Evolutionary conservation across 1,284 basidiomycete genomes (phyloP).

Genomic region (Fistulina hepatica): DNA sequence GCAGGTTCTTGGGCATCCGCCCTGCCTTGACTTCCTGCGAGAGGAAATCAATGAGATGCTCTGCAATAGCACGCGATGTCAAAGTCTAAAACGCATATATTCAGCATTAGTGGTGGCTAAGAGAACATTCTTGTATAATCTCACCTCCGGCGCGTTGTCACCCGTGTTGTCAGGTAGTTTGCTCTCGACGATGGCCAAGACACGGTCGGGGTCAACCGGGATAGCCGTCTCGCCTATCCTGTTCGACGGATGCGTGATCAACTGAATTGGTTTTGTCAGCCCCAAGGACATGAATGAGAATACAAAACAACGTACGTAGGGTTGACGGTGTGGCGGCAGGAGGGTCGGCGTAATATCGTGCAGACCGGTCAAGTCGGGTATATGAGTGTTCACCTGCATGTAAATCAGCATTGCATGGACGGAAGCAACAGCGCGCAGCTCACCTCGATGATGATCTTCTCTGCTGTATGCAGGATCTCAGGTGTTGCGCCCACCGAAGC

Average conservation of each 20-base stretch:
- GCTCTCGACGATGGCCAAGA: slow-evolving; percentile 38
- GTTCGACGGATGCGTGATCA: slow-evolving; percentile 34
- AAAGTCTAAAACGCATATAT: slow-evolving; percentile 20
- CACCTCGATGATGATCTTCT: slow-evolving; percentile 37
- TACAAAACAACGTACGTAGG: slow-evolving; percentile 27
- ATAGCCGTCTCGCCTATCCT: slow-evolving; percentile 37
- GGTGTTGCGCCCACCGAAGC: slow-evolving; percentile 42
- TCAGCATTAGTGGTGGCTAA: not conserved
- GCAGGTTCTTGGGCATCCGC: slow-evolving; percentile 32
- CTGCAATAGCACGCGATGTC: slow-evolving; percentile 32
- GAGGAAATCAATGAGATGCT: slow-evolving; percentile 38
- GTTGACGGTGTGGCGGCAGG: slow-evolving; percentile 34
- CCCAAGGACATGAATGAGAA: too few species aligned
- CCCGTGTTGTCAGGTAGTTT: slow-evolving; percentile 39
- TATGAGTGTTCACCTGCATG: slow-evolving; percentile 40
- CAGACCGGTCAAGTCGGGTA: slow-evolving; percentile 35
- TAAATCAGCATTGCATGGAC: too few species aligned
- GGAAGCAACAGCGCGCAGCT: too few species aligned
- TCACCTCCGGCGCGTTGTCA: slow-evolving; percentile 32
- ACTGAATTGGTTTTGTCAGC: too few species aligned
- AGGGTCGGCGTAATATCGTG: slow-evolving; percentile 41
- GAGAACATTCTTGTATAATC: not conserved
- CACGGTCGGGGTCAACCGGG: slow-evolving; percentile 37
- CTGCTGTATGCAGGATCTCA: slow-evolving; percentile 37
- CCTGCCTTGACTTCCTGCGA: slow-evolving; percentile 34